Evolutionary conservation across 352 stramenopile species (phyloP).

Genomic region (Phytophthora idaei): DNA sequence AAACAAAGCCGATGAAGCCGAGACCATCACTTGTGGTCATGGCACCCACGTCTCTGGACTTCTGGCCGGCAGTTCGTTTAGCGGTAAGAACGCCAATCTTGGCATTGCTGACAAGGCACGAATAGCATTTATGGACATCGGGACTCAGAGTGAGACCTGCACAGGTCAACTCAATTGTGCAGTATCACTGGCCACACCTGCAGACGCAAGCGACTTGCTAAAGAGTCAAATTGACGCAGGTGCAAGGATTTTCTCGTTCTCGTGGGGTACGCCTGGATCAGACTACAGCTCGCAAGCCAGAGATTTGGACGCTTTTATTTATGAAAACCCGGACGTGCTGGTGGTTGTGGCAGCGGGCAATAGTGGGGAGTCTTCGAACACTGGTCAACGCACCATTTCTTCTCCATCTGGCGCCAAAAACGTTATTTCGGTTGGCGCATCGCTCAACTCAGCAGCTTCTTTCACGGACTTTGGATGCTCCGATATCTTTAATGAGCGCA

Average conservation of each 20-base stretch:
- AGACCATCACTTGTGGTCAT: conserved; percentile 79
- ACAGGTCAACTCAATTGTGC: conserved; percentile 52
- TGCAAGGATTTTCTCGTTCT: conserved; percentile 86
- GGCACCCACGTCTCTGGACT: conserved; percentile 90
- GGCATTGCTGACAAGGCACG: conserved; percentile 80
- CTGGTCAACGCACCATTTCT: conserved; percentile 69
- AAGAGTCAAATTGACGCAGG: conserved; percentile 72
- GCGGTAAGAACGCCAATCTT: conserved; percentile 51
- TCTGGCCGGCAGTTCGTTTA: conserved; percentile 77
- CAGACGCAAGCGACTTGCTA: conserved; percentile 65
- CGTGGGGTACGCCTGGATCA: conserved; percentile 76
- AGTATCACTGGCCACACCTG: conserved; percentile 66
- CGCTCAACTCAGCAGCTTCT: conserved; percentile 63
- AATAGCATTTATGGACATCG: conserved; percentile 93
- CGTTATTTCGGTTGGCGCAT: conserved; percentile 83
- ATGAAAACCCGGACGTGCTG: conserved; percentile 84
- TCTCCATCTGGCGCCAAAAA: conserved; percentile 86
- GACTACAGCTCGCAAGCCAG: conserved; percentile 82
- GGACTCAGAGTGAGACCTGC: conserved; percentile 55
- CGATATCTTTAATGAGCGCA: conserved; percentile 71
- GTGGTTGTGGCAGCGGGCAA: conserved; percentile 91
- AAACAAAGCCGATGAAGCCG: conserved; percentile 66
- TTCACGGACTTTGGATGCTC: conserved; percentile 57
- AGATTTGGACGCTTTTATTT: conserved; percentile 83
- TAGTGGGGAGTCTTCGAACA: conserved; percentile 70